Percentiles rank a stretch among this genome's conserved stretches.
Evolutionary conservation across 2,329 filamentous ascomycete genomes (phyloP).

Genomic region (Botrytis fabae): DNA sequence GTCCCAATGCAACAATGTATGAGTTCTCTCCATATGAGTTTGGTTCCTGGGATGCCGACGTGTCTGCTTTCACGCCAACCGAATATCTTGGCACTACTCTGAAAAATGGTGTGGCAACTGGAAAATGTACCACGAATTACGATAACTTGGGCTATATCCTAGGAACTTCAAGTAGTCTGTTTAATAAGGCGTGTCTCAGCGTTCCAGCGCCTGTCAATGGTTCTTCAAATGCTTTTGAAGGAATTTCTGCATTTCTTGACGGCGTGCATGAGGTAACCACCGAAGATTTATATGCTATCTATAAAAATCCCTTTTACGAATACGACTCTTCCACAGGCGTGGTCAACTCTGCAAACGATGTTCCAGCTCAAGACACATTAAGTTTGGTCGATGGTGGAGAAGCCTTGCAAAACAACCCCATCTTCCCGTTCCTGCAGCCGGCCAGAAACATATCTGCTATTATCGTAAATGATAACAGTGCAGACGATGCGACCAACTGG

Average conservation of each 20-base stretch:
- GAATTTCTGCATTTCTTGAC: constrained; percentile 40
- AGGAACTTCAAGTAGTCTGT: constrained; percentile 48
- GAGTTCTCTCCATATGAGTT: constrained; percentile 68
- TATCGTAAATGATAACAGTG: constrained; percentile 48
- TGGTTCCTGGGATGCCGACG: constrained; percentile 61
- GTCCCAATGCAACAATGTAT: constrained; percentile 58
- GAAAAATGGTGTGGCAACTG: constrained; percentile 47
- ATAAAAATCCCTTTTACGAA: constrained; percentile 62
- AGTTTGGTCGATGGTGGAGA: constrained; percentile 50
- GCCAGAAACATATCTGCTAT: constrained; percentile 45
- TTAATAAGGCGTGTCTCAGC: constrained; percentile 38
- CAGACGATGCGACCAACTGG: constrained; percentile 43
- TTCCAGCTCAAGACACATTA: constrained; percentile 42
- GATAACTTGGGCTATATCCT: constrained; percentile 51
- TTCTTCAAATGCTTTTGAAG: constrained; percentile 27
- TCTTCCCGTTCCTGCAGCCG: constrained; percentile 50
- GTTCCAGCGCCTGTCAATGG: constrained; percentile 27
- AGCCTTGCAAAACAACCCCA: constrained; percentile 48
- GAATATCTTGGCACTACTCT: constrained; percentile 62
- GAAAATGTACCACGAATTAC: constrained; percentile 48
- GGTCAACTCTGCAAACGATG: constrained; percentile 36
- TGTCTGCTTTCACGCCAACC: constrained; percentile 60
- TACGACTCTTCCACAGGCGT: constrained; percentile 42
- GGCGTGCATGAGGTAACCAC: constrained; percentile 37
- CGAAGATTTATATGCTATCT: constrained; percentile 46